A percentile compares a stretch with the other conserved stretches of the same genome.
Conservation (phyloP, 768 basidiomycete genomes). For the Naganishia onofrii region DNA sequence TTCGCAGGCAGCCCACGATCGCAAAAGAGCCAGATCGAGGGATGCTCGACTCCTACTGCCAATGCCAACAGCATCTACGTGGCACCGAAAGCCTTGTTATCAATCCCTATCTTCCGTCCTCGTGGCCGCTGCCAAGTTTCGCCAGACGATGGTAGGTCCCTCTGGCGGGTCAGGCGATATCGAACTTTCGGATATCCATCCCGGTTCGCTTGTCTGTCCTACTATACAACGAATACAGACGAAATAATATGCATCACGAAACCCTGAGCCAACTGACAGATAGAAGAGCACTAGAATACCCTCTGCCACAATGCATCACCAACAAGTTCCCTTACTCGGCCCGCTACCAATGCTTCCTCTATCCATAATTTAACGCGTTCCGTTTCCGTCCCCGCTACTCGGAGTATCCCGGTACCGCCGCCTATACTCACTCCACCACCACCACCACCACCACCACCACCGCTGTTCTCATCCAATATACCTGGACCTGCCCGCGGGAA, state of each 20-base stretch:
- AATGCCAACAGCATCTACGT: too few species aligned
- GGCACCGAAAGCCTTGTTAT: too few species aligned
- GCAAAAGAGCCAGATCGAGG: too few species aligned
- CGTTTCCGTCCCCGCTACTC: conserved; percentile 72
- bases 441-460: not conserved
- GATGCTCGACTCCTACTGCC: too few species aligned
- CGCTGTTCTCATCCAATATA: too few species aligned
- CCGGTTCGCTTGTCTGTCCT: not conserved
- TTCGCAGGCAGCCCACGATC: too few species aligned
- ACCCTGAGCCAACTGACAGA: not conserved
- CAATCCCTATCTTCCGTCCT: too few species aligned
- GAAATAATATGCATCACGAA: too few species aligned
- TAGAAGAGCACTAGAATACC: conserved; percentile 26
- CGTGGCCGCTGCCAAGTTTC: too few species aligned
- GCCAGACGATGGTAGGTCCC: too few species aligned
- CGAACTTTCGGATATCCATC: too few species aligned
- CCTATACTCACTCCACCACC: not conserved
- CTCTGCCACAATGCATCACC: conserved; percentile 49
- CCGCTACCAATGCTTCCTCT: conserved; percentile 56
- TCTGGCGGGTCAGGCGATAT: too few species aligned
- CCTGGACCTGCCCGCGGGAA: not conserved
- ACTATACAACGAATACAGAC: not conserved
- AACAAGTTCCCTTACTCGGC: conserved; percentile 39
- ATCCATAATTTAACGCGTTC: conserved; percentile 74
- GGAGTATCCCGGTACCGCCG: conserved; percentile 58